Evolutionary conservation across 2,329 filamentous ascomycete species (phyloP).

Genomic region (Macrophomina tecta): DNA sequence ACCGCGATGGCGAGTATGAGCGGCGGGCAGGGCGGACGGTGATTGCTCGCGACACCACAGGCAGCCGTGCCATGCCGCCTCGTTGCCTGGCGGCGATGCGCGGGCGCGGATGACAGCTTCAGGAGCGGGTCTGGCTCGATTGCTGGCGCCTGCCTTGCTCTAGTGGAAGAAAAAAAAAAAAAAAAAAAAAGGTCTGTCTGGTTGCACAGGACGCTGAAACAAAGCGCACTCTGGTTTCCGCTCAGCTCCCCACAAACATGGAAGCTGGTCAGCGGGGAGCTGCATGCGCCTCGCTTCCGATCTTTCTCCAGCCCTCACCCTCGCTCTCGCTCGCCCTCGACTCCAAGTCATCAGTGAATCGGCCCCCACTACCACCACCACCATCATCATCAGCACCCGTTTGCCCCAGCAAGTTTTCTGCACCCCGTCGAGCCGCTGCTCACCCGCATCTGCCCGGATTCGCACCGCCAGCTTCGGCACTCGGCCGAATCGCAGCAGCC

Average conservation of each 20-base stretch:
- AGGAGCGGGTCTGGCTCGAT: not conserved
- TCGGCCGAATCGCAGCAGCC: not conserved
- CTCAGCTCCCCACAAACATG: conserved; percentile 1
- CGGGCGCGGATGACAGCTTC: conserved; percentile 3
- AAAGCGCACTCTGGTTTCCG: not conserved
- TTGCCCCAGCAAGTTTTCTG: conserved; percentile 3
- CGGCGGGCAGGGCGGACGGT: not conserved
- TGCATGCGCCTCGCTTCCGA: conserved; percentile 23
- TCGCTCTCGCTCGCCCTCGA: conserved; percentile 1
- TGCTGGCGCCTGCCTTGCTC: conserved; percentile 16
- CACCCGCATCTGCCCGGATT: not conserved
- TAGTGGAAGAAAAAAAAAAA: not conserved
- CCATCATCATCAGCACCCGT: not conserved
- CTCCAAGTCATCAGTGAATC: not conserved
- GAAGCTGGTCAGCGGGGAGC: not conserved
- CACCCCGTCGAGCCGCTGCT: not conserved
- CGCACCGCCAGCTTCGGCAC: not conserved
- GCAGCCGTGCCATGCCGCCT: conserved; percentile 11
- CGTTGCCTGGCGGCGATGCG: conserved; percentile 1
- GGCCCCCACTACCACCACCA: not conserved
- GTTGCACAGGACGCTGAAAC: not conserved
- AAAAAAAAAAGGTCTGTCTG: not conserved
- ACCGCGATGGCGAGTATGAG: no score
- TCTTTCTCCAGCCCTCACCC: not conserved
- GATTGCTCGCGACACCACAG: conserved; percentile 11